phyloP scores from a whole-genome alignment of 805 yeast species.

The Komagataella phaffii region DNA sequence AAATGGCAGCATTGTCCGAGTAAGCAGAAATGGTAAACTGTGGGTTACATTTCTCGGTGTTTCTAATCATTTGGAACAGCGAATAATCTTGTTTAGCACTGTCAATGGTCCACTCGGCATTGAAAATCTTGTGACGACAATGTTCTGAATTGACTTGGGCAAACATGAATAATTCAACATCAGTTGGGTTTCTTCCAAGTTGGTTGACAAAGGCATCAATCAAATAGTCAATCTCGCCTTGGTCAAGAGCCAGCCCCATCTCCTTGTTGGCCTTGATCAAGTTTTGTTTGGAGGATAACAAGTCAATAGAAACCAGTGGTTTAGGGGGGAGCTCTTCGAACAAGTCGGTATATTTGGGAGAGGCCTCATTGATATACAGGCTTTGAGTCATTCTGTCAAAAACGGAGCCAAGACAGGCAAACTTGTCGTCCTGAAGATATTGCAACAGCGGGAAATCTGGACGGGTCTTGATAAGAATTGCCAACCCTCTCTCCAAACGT shows the following conservation, averaged over 20 bases:
- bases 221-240: constrained; percentile 85
- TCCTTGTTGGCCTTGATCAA: constrained; percentile 66
- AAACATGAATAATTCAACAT: constrained; percentile 96
- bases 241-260: constrained; percentile 88
- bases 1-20: constrained; percentile 95
- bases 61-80: constrained; percentile 88
- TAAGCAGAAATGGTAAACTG: constrained; percentile 85
- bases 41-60: constrained; percentile 74
- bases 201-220: constrained; percentile 66
- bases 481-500: constrained; percentile 85
- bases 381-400: constrained; percentile 94
- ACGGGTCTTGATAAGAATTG: constrained; percentile 57
- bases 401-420: constrained; percentile 51
- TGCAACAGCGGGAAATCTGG: constrained; percentile 57
- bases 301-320: constrained; percentile 67
- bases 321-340: constrained; percentile 73
- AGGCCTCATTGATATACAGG: constrained; percentile 33
- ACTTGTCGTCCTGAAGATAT: constrained; percentile 32
- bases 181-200: constrained; percentile 85
- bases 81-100: constrained; percentile 60
- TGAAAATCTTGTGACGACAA: constrained; percentile 97
- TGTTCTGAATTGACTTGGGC: constrained; percentile 99
- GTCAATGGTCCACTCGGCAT: constrained; percentile 96
- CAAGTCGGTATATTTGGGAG: constrained; percentile 58
- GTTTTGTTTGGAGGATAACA: constrained; percentile 41